Evolutionary conservation across 2,329 filamentous ascomycete genomes (phyloP), one percentile per base, ranked within the genome.

Genomic region (Colletotrichum spinosum): DNA sequence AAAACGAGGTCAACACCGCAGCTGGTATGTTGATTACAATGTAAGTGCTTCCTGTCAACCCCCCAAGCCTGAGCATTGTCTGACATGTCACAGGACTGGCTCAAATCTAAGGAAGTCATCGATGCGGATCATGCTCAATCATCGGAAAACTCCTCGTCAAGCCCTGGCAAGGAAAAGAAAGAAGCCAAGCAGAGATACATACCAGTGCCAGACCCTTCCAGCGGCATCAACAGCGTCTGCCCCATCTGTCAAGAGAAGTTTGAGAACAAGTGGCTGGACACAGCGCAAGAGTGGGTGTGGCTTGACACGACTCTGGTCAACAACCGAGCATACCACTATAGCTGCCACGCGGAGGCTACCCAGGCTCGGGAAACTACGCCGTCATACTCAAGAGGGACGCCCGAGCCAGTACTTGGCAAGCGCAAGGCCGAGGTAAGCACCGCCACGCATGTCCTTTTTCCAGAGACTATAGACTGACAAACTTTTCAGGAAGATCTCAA

Each of bases 181-280:
- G 78, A 58, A 76, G 82, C 68, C 41, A 85, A 86, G 61, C 76
- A 77, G 33, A 86, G 90, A 71, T 97, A 92, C 75, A 91, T 99
- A 11, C 88, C 90, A 2, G 94, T 96, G 1, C 96, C 95, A 0
- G 92, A 94, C 55, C 91, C 95, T 69, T 86, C 89, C 15, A 85
- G 88, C 34, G 84, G 92, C 34, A 87, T 90, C 64, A 94, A 93
- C 74, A 91, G 88, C 13, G 86, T 92, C 1, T 99, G 96, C 73
- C 93, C 94, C 2, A 97, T 99, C 71, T 98, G 96, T 76, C 94
- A 97, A 76, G 96, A 99, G 75, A 91, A 92, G 70, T 98, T 99
- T 72, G 92, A 97, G 79, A 93, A 92, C 69, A 91, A 92, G 69
- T 98, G 94, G 91, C 89, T 95, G 7, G 93, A 97, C 71, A 93